A percentile compares a stretch with the other conserved stretches of the same genome.
These are phyloP conservation scores for Pseudozyma flocculosa DNA, from an alignment of 1,284 basidiomycete species.

Conservation along the genomic window DNA sequence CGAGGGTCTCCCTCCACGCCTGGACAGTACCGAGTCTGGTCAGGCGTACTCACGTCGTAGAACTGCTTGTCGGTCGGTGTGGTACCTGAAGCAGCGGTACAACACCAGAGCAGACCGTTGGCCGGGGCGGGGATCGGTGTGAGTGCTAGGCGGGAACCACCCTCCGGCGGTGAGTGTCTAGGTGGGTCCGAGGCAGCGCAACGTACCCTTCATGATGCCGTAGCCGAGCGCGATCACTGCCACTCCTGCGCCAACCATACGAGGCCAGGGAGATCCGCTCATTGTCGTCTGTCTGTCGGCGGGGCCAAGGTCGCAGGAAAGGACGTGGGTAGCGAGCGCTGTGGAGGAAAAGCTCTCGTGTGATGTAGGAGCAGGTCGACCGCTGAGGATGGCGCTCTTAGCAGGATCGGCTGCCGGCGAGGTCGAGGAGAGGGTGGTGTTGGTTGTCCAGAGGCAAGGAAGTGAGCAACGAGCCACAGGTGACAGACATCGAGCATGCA, in stretches of 20 bases:
- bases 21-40: not conserved
- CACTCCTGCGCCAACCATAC: conserved; percentile 27
- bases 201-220: conserved; percentile 47
- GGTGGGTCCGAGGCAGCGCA: not conserved
- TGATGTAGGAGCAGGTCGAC: not conserved
- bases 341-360: too few relatives aligned
- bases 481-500: too few relatives aligned
- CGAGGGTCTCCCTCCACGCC: not conserved
- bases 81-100: conserved; percentile 37
- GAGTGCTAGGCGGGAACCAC: conserved; percentile 2
- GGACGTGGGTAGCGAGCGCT: too few relatives aligned
- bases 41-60: conserved; percentile 34
- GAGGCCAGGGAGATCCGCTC: conserved; percentile 31
- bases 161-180: too few relatives aligned
- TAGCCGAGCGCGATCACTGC: conserved; percentile 35
- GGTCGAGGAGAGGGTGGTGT: too few relatives aligned
- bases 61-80: conserved; percentile 52
- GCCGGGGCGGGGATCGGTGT: not conserved
- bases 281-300: conserved; percentile 2
- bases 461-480: too few relatives aligned
- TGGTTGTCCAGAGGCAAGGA: too few relatives aligned
- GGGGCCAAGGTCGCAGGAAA: too few relatives aligned
- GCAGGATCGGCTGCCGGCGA: too few relatives aligned
- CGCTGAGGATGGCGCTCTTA: not conserved
- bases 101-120: conserved; percentile 2